Base-by-base conservation (phyloP, 208 protist species). In the Acanthamoeba royreba region DNA sequence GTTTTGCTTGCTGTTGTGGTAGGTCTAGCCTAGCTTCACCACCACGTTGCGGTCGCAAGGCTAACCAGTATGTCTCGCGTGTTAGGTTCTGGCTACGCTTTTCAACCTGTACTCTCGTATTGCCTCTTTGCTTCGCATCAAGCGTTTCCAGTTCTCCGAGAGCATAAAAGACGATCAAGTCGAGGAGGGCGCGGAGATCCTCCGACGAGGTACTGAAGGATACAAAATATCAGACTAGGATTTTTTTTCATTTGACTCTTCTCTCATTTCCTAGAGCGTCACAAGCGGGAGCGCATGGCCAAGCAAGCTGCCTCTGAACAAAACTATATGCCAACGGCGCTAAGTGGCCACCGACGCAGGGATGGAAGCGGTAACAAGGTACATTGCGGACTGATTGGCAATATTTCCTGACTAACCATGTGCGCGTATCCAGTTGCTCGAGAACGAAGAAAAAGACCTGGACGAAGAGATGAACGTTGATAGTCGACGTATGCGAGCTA, bases 91-190 rank as follows among this genome's bases (percentile, higher is more conserved):
- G 11, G 52, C 61, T 47, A 89, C 81, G 45, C 40, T 89, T 11
- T 92, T 92, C 86, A 92, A 92, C 86, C 86, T 92, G 40, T 92
- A 46, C 38, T 40, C 86, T 0, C 47, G 55, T 17, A 77, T 66
- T 33, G 86, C 86, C n/a, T 52, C 31, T 22, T n/a, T 74, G 33
- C 38, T 92, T 8, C 52, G 42, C 40, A 74, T 92, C 58, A 74
- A 66, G 28, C 47, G 53, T 11, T 92, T 92, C 86, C 86, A 74
- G 17, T 92, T 92, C 33, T 38, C 47, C 19, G 86, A 92, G 42
- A 49, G 13, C 38, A 46, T 35, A 17, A 74, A 74, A 35, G 35
- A 92, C 35, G 53, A 38, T 5, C 11, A 90, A 5, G 17, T 92
- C 55, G 86, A 92, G 17, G 53, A 92, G 38, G 86, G 86, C 47